Evolutionary conservation across 805 yeast species (phyloP), one percentile per base, ranked within the genome.

Genomic region (Saccharomycopsis sp.): DNA sequence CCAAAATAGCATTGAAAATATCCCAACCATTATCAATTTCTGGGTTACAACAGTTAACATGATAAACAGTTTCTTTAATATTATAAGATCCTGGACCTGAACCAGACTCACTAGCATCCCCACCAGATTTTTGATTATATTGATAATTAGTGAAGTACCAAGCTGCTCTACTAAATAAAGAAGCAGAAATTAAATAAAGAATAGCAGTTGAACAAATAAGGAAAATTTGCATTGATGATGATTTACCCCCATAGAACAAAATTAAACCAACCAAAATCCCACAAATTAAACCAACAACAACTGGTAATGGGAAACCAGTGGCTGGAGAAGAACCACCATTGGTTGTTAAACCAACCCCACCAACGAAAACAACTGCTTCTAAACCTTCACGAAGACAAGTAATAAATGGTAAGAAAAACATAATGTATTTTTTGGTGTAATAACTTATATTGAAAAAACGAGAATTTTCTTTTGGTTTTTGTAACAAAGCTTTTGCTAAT

Each of bases 31-130:
- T 77, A 62, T 81, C 89, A 44, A 70, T 67, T 61, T 81, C 88
- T 34, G 96, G 96, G 63, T 87, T 87, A 68, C 97, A 89, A 66
- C 96, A 89, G 71, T 89, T 87, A 47, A 89, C 94, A 64, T 89
- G 98, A 88, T 95, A 89, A 21, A 89, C 96, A 12, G 82, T 63
- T 54, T 71, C 72, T 37, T 67, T 54, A 54, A 89, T 74, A 61
- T 89, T 79, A 63, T 89, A 89, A 20, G 96, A 80, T 57, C 98
- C 98, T 32, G 95, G 89, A 51, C 98, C 98, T 40, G 79, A 70
- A 53, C 97, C 97, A 52, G 69, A 65, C 62, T 89, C 97, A 29
- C 95, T 72, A 20, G 94, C 95, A 65, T 89, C 96, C 65, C 96
- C 95, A 58, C 97, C 97, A 27, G 94, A 76, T 39, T 66, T 55